Evolutionary conservation across 176 grass and related monocot genomes (phyloP), one percentile per base, ranked within the genome.

Genomic region (Eleusine indica): DNA sequence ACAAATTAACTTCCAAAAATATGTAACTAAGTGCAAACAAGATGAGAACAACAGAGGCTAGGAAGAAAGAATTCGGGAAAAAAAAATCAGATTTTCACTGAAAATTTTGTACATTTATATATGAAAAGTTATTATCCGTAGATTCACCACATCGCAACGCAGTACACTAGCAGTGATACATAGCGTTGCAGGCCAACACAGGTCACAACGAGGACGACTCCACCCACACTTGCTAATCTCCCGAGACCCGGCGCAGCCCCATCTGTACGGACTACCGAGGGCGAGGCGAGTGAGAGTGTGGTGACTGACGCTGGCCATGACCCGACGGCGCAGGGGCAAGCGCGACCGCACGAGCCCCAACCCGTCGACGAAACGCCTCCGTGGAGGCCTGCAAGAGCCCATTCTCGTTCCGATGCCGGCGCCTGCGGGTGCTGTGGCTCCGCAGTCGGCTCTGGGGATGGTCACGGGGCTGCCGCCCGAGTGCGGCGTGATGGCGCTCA

Each of bases 401-500:
- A 52, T 54, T 38, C 44, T 56, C n/a, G 44, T 16, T 35, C 15
- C 44, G n/a, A 65, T 25, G 13, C 53, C 68, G 12, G 51, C 28
- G 4, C 57, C 48, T 5, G 48, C 13, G 9, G 7, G 11, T 28
- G 41, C 68, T 3, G 4, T 58, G 30, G 67, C 49, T 43, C 47
- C 54, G 47, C 64, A 75, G 37, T 64, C 80, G 16, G 78, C 88
- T 9, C 35, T 84, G 65, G 94, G 91, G 41, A 84, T 93, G 74
- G 88, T 96, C 42, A 83, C 77, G 21, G 91, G 94, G 22, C 83
- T 96, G 80, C 91, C 91, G 35, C 81, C 51, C 28, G 91, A 73
- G 21, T 97, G 92, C 87, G 89, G 89, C 37, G 94, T 97, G 85
- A 90, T 97, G 19, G 90, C 92, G 81, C 94, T 97, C 58, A 97